Percentiles rank a stretch among this genome's conserved stretches.
Evolutionary conservation across 2,329 filamentous ascomycete species (phyloP).

Genomic region (Penicillium sp.): DNA sequence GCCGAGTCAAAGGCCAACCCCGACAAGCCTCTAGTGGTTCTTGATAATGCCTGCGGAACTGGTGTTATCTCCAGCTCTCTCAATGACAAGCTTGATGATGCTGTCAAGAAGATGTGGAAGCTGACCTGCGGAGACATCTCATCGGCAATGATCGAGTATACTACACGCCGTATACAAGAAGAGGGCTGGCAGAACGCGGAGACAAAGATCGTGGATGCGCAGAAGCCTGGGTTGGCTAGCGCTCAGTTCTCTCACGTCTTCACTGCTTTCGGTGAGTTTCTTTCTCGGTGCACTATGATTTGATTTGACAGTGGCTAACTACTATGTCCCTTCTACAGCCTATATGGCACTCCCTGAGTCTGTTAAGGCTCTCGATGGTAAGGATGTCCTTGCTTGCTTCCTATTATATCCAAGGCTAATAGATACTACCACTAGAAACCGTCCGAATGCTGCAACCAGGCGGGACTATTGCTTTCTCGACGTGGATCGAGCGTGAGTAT

Average conservation of each 20-base stretch:
- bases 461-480: conserved; percentile 36
- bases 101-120: conserved; percentile 45
- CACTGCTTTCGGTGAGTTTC: conserved; percentile 44
- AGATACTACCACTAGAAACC: conserved; percentile 25
- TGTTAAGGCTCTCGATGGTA: conserved; percentile 40
- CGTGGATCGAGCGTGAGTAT: conserved; percentile 37
- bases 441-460: conserved; percentile 37
- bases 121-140: conserved; percentile 55
- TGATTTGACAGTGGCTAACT: background rate
- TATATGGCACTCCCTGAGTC: conserved; percentile 51
- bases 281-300: background rate
- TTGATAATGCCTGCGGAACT: conserved; percentile 57
- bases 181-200: conserved; percentile 52
- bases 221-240: conserved; percentile 45
- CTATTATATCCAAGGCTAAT: background rate
- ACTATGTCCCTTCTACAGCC: conserved; percentile 11
- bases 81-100: conserved; percentile 40
- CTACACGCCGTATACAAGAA: conserved; percentile 40
- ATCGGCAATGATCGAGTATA: conserved; percentile 43
- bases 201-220: conserved; percentile 49
- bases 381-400: background rate
- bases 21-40: conserved; percentile 34
- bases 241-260: conserved; percentile 48
- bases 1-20: conserved; percentile 14
- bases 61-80: conserved; percentile 52